phyloP scores from a whole-genome alignment of 1,284 basidiomycete genomes.

The Marasmius fiardii region DNA sequence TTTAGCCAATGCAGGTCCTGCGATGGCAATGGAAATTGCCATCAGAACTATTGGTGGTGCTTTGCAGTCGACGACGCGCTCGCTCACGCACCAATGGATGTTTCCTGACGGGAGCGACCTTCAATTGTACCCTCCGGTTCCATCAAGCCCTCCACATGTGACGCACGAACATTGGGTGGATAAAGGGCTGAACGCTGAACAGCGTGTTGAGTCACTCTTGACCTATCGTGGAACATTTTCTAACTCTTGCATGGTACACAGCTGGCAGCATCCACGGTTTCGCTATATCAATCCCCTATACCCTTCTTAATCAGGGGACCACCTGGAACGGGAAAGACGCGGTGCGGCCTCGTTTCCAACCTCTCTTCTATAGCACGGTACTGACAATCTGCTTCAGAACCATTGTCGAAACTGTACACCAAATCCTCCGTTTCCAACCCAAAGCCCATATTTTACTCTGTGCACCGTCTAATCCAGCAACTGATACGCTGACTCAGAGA shows the following conservation, averaged over 20 bases:
- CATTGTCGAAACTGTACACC: slow-evolving; percentile 41
- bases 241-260: slow-evolving; percentile 20
- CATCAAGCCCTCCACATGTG: slow-evolving; percentile 17
- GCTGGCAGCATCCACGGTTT: slow-evolving; percentile 38
- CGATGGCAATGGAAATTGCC: slow-evolving; percentile 38
- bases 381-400: slow-evolving; percentile 29
- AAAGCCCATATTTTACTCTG: slow-evolving; percentile 42
- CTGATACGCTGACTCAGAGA: slow-evolving; percentile 39
- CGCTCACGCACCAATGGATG: slow-evolving; percentile 36
- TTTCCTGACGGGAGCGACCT: slow-evolving; percentile 36
- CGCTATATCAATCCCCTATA: slow-evolving; percentile 36
- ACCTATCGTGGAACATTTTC: neutral
- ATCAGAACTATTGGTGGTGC: slow-evolving; percentile 20
- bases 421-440: slow-evolving; percentile 39
- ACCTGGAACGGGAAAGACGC: slow-evolving; percentile 46
- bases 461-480: slow-evolving; percentile 44
- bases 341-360: slow-evolving; percentile 20
- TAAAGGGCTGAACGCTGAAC: slow-evolving; percentile 38
- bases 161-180: slow-evolving; percentile 35
- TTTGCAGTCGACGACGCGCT: slow-evolving; percentile 7
- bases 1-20: slow-evolving; percentile 35
- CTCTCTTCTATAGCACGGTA: neutral
- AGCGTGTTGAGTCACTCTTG: slow-evolving; percentile 27
- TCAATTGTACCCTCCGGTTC: slow-evolving; percentile 15
- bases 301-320: slow-evolving; percentile 44